phyloP scores from a whole-genome alignment of 1,284 basidiomycete species.

The Ganoderma multipileum region DNA sequence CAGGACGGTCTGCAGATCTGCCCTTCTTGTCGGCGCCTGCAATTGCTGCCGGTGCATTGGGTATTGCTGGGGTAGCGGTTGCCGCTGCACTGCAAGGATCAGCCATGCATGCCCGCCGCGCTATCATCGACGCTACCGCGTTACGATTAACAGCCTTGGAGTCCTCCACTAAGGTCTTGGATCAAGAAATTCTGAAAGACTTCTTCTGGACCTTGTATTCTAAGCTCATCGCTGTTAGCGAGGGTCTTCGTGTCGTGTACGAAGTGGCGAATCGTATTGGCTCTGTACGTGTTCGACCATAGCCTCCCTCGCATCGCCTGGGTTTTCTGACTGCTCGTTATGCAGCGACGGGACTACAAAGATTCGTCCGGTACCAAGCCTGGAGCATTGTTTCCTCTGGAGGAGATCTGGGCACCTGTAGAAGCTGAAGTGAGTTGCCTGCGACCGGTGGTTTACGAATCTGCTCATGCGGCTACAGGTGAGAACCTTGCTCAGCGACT shows the following conservation, averaged over 20 bases:
- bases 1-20: slow-evolving; percentile 38
- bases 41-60: slow-evolving; percentile 28
- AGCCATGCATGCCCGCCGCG: slow-evolving; percentile 21
- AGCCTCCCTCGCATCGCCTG: background rate
- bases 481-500: slow-evolving; percentile 87
- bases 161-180: slow-evolving; percentile 73
- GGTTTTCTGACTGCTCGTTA: background rate
- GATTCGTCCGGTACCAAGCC: slow-evolving; percentile 81
- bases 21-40: slow-evolving; percentile 53
- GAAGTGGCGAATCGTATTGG: slow-evolving; percentile 91
- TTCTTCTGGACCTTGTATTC: slow-evolving; percentile 99
- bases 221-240: slow-evolving; percentile 95
- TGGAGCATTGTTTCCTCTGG: slow-evolving; percentile 77
- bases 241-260: slow-evolving; percentile 90
- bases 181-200: slow-evolving; percentile 89
- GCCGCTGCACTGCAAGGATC: slow-evolving; percentile 26
- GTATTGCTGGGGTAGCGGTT: slow-evolving; percentile 35
- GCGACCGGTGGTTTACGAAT: slow-evolving; percentile 8
- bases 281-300: slow-evolving; percentile 62
- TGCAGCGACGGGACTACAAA: slow-evolving; percentile 85
- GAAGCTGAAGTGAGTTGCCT: slow-evolving; percentile 78
- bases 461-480: slow-evolving; percentile 56
- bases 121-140: slow-evolving; percentile 50
- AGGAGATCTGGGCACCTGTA: slow-evolving; percentile 92
- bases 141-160: slow-evolving; percentile 83